phyloP scores from a whole-genome alignment of 352 stramenopile genomes.

The Pythium rhizo-oryzae region DNA sequence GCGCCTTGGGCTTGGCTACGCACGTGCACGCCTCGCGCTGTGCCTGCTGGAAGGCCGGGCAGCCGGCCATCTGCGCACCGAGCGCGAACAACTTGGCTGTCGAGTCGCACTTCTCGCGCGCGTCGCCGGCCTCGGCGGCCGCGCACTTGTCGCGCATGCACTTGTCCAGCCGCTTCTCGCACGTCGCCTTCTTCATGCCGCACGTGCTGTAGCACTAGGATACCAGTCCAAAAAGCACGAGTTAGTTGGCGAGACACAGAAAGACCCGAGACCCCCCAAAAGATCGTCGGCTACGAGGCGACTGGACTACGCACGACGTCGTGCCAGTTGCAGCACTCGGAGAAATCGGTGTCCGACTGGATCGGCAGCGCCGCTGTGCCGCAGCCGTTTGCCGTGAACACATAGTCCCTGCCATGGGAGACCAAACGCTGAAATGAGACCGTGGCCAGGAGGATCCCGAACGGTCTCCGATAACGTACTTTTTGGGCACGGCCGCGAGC shows the following conservation, averaged over 20 bases:
- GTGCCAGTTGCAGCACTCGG: conserved; percentile 83
- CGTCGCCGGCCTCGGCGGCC: conserved; percentile 15
- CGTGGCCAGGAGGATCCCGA: not conserved
- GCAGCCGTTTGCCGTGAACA: conserved; percentile 79
- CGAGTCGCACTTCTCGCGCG: conserved; percentile 52
- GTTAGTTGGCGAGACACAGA: not conserved
- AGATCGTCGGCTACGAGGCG: no score
- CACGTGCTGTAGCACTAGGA: conserved; percentile 79
- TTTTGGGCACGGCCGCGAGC: conserved; percentile 32
- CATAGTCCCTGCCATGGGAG: conserved; percentile 50
- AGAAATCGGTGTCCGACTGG: conserved; percentile 45
- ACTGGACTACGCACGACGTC: conserved; percentile 63
- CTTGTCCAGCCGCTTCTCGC: conserved; percentile 71
- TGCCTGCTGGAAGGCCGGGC: conserved; percentile 60
- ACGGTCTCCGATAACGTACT: conserved; percentile 20
- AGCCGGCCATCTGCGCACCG: conserved; percentile 70
- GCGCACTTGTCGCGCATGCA: conserved; percentile 71
- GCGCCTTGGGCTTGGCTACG: conserved; percentile 36
- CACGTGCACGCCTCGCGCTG: conserved; percentile 78
- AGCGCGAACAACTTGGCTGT: conserved; percentile 70
- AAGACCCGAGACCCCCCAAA: not conserved
- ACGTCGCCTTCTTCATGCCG: conserved; percentile 71
- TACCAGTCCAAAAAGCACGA: no score
- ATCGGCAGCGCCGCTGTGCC: conserved; percentile 66
- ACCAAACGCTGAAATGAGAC: no score